Conservation (phyloP, 2,329 filamentous ascomycete genomes). For the Monosporascus sp. region DNA sequence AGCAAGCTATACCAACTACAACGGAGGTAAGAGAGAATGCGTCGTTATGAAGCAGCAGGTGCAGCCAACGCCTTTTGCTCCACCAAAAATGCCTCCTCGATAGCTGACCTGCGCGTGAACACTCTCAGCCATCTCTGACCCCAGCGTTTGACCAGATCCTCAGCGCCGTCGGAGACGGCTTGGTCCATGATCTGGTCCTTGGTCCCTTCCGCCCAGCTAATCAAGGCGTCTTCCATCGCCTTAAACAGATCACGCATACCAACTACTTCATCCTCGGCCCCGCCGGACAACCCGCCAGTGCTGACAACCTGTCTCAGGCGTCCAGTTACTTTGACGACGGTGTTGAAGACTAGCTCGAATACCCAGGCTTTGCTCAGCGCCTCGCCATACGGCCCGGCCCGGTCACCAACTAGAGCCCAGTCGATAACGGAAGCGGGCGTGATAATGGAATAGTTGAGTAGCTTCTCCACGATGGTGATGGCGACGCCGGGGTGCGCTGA, state of each 20-base stretch:
- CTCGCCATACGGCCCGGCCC: constrained; percentile 50
- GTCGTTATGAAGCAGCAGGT: not conserved
- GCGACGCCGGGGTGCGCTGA: constrained; percentile 85
- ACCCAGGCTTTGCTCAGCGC: constrained; percentile 69
- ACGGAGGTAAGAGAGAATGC: too few relatives aligned
- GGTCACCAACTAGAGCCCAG: constrained; percentile 70
- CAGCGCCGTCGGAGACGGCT: constrained; percentile 44
- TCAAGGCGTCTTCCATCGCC: constrained; percentile 71
- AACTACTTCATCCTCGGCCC: constrained; percentile 56
- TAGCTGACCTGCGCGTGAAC: constrained; percentile 73
- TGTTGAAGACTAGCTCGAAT: constrained; percentile 86
- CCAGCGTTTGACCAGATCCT: constrained; percentile 70
- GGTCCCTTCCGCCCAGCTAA: constrained; percentile 64
- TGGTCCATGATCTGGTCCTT: constrained; percentile 72
- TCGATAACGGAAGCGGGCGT: constrained; percentile 80
- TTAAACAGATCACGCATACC: constrained; percentile 76
- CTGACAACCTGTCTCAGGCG: constrained; percentile 76
- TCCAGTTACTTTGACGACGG: constrained; percentile 82
- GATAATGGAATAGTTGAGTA: constrained; percentile 94
- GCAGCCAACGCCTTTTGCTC: constrained; percentile 12
- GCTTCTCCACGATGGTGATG: constrained; percentile 88
- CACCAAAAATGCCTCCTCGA: constrained; percentile 63
- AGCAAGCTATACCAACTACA: too few relatives aligned
- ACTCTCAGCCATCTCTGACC: constrained; percentile 80
- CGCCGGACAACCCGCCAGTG: constrained; percentile 48